Evolutionary conservation across 148 eudicot species (phyloP).

Genomic region (Rhododendron molle): DNA sequence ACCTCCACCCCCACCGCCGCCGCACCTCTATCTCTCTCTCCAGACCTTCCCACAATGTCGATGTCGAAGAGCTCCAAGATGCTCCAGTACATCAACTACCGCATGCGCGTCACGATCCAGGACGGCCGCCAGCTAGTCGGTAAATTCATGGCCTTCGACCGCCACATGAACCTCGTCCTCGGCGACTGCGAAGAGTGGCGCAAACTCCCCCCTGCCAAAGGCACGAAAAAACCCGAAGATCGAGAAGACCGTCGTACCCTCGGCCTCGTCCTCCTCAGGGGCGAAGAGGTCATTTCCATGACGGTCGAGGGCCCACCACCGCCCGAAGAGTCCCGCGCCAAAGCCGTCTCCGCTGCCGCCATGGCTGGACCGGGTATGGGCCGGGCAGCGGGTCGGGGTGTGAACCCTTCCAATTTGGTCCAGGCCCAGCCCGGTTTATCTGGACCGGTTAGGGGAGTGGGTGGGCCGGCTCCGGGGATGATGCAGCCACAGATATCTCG

Average conservation of each 20-base stretch:
- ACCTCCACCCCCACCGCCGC: not conserved
- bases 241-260: slow-evolving; percentile 83
- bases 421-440: slow-evolving; percentile 86
- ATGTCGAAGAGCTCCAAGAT: slow-evolving; percentile 96
- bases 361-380: slow-evolving; percentile 69
- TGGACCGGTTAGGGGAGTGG: slow-evolving; percentile 86
- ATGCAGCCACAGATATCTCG: slow-evolving; percentile 96
- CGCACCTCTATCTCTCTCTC: not conserved
- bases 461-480: slow-evolving; percentile 92
- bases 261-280: slow-evolving; percentile 83
- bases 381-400: slow-evolving; percentile 79
- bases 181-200: slow-evolving; percentile 98
- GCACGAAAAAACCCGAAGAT: slow-evolving; percentile 39
- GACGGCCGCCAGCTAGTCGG: slow-evolving; percentile 94
- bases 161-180: slow-evolving; percentile 96
- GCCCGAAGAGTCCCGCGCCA: slow-evolving; percentile 75
- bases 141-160: slow-evolving; percentile 95
- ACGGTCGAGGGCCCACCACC: slow-evolving; percentile 99
- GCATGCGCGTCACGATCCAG: slow-evolving; percentile 89
- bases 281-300: slow-evolving; percentile 91
- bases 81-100: slow-evolving; percentile 95
- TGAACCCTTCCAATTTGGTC: slow-evolving; percentile 48
- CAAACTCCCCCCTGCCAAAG: slow-evolving; percentile 68
- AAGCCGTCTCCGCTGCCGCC: slow-evolving; percentile 38
- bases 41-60: slow-evolving; percentile 45